Evolutionary conservation across 495 filamentous ascomycete species (phyloP).

Genomic region (Hypoxylon perforatum): DNA sequence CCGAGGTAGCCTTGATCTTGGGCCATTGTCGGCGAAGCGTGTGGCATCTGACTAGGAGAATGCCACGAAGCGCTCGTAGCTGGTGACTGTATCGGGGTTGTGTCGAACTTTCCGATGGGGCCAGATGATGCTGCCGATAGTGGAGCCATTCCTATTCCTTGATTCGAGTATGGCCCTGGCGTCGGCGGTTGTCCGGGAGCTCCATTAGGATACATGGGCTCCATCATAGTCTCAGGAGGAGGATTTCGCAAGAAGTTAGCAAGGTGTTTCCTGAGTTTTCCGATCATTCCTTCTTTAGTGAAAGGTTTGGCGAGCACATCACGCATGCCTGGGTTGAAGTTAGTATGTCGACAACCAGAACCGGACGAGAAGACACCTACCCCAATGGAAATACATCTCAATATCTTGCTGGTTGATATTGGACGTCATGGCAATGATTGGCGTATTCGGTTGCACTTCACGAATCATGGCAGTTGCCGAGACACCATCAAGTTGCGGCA

Average conservation of each 20-base stretch:
- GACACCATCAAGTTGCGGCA: slow-evolving; percentile 95
- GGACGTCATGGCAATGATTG: slow-evolving; percentile 98
- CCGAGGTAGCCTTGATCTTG: slow-evolving; percentile 54
- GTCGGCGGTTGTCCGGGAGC: slow-evolving; percentile 41
- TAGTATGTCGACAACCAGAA: slow-evolving; percentile 23
- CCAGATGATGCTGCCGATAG: slow-evolving; percentile 60
- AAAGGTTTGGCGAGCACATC: slow-evolving; percentile 98
- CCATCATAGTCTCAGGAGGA: slow-evolving; percentile 47
- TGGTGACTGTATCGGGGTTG: slow-evolving; percentile 81
- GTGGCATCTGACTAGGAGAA: slow-evolving; percentile 74
- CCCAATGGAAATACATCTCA: slow-evolving; percentile 95
- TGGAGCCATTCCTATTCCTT: slow-evolving; percentile 66
- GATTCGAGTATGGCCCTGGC: slow-evolving; percentile 62
- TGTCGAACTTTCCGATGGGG: slow-evolving; percentile 74
- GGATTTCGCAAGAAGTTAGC: slow-evolving; percentile 72
- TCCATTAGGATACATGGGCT: slow-evolving; percentile 45
- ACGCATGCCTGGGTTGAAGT: slow-evolving; percentile 83
- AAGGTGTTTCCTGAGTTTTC: slow-evolving; percentile 90
- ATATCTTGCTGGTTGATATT: slow-evolving; percentile 98
- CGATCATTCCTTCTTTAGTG: slow-evolving; percentile 92
- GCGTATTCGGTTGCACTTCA: slow-evolving; percentile 82
- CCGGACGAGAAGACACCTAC: slow-evolving; percentile 62
- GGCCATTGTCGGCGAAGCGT: slow-evolving; percentile 66
- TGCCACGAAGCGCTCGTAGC: slow-evolving; percentile 78
- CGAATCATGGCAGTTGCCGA: slow-evolving; percentile 94